Conservation (phyloP, 371 early-diverging fungal genomes). For the Choanephora cucurbitarum region DNA sequence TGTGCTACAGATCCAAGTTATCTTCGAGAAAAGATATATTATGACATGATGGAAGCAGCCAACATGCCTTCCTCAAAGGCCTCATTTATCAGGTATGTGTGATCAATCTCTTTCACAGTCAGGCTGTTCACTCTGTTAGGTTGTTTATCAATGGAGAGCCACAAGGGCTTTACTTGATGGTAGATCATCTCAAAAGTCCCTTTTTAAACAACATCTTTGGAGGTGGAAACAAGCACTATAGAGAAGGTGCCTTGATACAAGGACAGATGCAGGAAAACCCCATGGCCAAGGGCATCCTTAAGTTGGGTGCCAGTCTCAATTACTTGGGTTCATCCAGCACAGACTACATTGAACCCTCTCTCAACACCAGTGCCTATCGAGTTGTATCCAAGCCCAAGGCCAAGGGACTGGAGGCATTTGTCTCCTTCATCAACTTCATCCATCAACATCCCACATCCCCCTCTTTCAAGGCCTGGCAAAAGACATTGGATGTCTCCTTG, state of each 20-base stretch:
- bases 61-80: constrained; percentile 46
- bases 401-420: constrained; percentile 24
- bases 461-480: neutral
- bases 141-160: constrained; percentile 47
- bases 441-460: constrained; percentile 5
- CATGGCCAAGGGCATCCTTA: constrained; percentile 18
- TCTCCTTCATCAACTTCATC: constrained; percentile 43
- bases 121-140: too few relatives aligned
- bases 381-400: constrained; percentile 17
- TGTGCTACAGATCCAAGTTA: constrained; percentile 49
- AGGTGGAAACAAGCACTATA: constrained; percentile 11
- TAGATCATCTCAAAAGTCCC: constrained; percentile 44
- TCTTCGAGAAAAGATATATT: constrained; percentile 55
- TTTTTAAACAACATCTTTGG: constrained; percentile 31
- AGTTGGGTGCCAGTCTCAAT: constrained; percentile 32
- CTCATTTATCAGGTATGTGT: constrained; percentile 45
- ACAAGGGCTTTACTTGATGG: constrained; percentile 43
- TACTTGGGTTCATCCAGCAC: constrained; percentile 20
- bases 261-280: constrained; percentile 39
- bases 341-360: constrained; percentile 16
- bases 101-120: too few relatives aligned
- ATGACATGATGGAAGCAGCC: constrained; percentile 47
- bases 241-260: constrained; percentile 32
- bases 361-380: constrained; percentile 18
- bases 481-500: constrained; percentile 37